These are phyloP conservation scores for Backusella sp. DNA, from an alignment of 192 early-diverging fungal species.

Conservation along the genomic window DNA sequence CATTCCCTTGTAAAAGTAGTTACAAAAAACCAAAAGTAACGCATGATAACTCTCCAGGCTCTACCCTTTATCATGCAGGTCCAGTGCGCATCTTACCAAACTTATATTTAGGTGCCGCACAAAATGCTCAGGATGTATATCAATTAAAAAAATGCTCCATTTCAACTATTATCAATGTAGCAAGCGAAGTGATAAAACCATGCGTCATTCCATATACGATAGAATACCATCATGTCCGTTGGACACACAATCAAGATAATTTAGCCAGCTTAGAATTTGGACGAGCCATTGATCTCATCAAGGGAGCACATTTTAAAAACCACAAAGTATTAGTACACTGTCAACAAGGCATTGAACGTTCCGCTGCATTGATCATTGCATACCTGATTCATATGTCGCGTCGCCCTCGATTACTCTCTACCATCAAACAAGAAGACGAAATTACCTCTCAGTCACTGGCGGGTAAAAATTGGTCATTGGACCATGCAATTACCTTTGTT, in stretches of 20 bases:
- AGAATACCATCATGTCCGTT: slow-evolving; percentile 59
- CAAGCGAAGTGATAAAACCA: slow-evolving; percentile 54
- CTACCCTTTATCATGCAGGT: slow-evolving; percentile 19
- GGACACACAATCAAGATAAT: slow-evolving; percentile 74
- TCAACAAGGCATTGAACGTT: slow-evolving; percentile 84
- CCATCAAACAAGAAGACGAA: slow-evolving; percentile 25
- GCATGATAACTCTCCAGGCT: not conserved
- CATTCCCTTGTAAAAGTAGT: not conserved
- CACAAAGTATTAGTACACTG: slow-evolving; percentile 78
- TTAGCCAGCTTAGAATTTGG: slow-evolving; percentile 54
- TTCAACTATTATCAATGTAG: slow-evolving; percentile 67
- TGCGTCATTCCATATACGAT: slow-evolving; percentile 24
- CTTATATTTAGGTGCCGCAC: slow-evolving; percentile 63
- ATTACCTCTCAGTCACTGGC: slow-evolving; percentile 49
- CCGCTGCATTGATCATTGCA: slow-evolving; percentile 81
- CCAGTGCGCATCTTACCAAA: slow-evolving; percentile 64
- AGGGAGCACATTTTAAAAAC: slow-evolving; percentile 27
- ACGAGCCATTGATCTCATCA: slow-evolving; percentile 48
- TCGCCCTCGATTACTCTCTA: slow-evolving; percentile 25
- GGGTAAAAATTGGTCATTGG: slow-evolving; percentile 47
- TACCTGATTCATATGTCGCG: slow-evolving; percentile 69
- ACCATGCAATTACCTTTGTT: slow-evolving; percentile 71
- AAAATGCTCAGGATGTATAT: slow-evolving; percentile 53
- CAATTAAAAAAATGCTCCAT: slow-evolving; percentile 28
- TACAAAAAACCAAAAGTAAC: slow-evolving; percentile 6